These are phyloP conservation scores for Turnera subulata DNA, from an alignment of 345 rosid genomes.

Conservation along the genomic window DNA sequence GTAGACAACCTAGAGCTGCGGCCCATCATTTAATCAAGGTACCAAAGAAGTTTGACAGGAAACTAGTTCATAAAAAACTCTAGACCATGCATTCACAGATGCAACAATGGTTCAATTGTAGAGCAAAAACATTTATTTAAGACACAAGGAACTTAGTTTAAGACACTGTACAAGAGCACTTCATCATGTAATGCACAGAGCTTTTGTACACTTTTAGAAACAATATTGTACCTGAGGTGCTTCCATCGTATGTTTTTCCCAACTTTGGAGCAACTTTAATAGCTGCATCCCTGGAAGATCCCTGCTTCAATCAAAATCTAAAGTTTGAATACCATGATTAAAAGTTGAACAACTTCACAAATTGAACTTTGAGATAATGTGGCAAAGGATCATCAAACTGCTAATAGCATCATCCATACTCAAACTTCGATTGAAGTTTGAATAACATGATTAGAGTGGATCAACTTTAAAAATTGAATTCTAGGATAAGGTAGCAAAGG, in stretches of 20 bases:
- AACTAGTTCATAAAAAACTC: neutral
- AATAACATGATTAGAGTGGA: neutral
- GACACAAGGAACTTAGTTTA: no score
- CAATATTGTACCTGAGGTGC: conserved; percentile 49
- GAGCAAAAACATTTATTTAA: no score
- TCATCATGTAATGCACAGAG: no score
- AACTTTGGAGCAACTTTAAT: conserved; percentile 47
- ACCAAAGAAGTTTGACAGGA: no score
- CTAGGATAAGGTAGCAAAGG: conserved; percentile 5
- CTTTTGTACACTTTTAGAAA: no score
- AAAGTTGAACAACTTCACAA: neutral
- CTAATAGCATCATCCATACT: no score
- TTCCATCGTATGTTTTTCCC: conserved; percentile 55
- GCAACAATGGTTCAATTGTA: neutral
- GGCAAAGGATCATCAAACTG: neutral
- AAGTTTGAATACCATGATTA: conserved; percentile 7
- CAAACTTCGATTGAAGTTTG: no score
- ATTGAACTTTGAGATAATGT: conserved; percentile 3
- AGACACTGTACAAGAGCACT: no score
- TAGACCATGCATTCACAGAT: neutral
- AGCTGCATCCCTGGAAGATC: conserved; percentile 59
- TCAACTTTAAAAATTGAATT: neutral
- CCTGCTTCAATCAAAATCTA: conserved; percentile 47
- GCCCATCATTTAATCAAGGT: no score
- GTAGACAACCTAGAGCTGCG: no score